Conservation (phyloP, 805 yeast genomes). For the Candida coquimbonensis region DNA sequence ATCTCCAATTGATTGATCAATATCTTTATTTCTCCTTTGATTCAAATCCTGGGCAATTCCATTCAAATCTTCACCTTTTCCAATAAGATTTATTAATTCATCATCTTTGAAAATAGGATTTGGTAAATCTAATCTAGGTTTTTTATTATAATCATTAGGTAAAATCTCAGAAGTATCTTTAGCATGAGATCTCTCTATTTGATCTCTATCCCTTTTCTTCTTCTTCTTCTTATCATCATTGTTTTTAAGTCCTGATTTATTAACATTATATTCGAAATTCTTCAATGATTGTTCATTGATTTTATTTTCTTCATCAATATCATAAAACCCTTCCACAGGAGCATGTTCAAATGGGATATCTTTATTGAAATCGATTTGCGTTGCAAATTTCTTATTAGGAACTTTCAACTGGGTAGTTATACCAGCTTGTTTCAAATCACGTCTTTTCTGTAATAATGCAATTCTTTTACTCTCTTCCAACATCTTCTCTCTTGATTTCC, state of each 20-base stretch:
- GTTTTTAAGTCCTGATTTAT: constrained; percentile 37
- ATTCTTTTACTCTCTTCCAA: constrained; percentile 71
- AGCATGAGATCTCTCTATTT: constrained; percentile 19
- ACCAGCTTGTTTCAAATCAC: constrained; percentile 81
- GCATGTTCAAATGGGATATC: constrained; percentile 74
- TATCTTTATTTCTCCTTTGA: not conserved
- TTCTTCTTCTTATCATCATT: constrained; percentile 27
- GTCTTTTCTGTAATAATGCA: constrained; percentile 68
- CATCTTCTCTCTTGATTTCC: constrained; percentile 81
- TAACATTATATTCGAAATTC: constrained; percentile 38
- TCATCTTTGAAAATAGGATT: constrained; percentile 25
- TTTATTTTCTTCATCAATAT: constrained; percentile 51
- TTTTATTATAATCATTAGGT: constrained; percentile 10
- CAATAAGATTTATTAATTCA: constrained; percentile 10
- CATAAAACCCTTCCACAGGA: constrained; percentile 65
- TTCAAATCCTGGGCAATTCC: constrained; percentile 7
- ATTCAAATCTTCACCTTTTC: constrained; percentile 10
- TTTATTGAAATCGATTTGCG: constrained; percentile 73
- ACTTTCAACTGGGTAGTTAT: constrained; percentile 43
- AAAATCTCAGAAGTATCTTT: constrained; percentile 16
- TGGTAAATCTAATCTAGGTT: constrained; percentile 25
- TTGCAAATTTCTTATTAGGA: constrained; percentile 45
- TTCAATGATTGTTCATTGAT: constrained; percentile 31
- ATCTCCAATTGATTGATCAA: constrained; percentile 12
- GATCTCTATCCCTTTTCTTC: constrained; percentile 21